phyloP scores from a whole-genome alignment of 352 stramenopile species.

The Phytophthora lateralis region DNA sequence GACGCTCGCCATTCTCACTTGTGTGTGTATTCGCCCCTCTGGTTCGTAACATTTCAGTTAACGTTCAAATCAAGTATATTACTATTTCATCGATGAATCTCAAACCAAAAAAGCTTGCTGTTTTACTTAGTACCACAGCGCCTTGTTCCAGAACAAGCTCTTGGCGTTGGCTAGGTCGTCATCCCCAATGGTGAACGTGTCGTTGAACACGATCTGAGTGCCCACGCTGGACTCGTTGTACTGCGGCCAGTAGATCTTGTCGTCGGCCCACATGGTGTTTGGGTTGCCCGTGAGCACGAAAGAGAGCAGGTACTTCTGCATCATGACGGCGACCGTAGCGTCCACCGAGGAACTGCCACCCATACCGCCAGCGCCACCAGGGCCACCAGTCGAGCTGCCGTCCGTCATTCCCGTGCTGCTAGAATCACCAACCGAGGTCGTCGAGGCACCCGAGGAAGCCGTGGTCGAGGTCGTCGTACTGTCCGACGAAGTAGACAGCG shows the following conservation, averaged over 20 bases:
- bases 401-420: conserved; percentile 10
- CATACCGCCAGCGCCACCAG: conserved; percentile 5
- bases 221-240: conserved; percentile 23
- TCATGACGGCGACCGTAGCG: conserved; percentile 23
- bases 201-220: conserved; percentile 37
- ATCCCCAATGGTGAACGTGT: conserved; percentile 25
- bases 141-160: conserved; percentile 36
- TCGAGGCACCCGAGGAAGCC: conserved; percentile 12
- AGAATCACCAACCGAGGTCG: conserved; percentile 8
- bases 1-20: no score
- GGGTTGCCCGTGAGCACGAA: conserved; percentile 35
- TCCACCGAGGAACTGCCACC: conserved; percentile 16
- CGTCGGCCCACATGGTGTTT: conserved; percentile 26
- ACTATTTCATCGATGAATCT: no score
- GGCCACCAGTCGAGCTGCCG: conserved; percentile 14
- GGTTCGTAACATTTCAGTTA: no score
- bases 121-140: conserved; percentile 29
- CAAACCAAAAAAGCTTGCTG: no score
- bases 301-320: conserved; percentile 36
- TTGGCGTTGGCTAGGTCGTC: conserved; percentile 29
- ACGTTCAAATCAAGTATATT: no score
- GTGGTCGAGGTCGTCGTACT: conserved; percentile 4
- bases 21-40: no score
- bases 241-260: conserved; percentile 36
- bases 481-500: conserved; percentile 17